These are phyloP conservation scores for Yarrowia divulgata DNA, from an alignment of 805 yeast species.

Conservation along the genomic window DNA sequence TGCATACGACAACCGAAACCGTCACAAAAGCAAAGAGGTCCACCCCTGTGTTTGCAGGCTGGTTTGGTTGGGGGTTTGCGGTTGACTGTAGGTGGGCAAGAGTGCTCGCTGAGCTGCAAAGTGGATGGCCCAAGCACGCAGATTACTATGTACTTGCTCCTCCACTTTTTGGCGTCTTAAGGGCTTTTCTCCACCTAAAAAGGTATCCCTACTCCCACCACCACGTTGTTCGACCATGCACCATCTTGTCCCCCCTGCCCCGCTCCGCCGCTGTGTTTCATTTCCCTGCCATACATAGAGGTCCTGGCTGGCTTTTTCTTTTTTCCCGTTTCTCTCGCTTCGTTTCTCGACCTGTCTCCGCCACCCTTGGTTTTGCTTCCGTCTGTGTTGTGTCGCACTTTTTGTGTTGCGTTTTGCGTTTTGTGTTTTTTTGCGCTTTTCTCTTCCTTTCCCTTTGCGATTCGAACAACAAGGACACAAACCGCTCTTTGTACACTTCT, in stretches of 20 bases:
- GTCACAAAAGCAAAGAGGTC: slow-evolving; percentile 23
- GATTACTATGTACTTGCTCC: neutral
- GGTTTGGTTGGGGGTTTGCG: neutral
- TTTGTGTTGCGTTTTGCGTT: slow-evolving; percentile 4
- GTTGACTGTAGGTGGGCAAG: slow-evolving; percentile 3
- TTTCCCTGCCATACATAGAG: neutral
- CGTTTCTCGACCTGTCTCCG: slow-evolving; percentile 24
- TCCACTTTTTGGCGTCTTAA: neutral
- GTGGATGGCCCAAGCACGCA: too few species aligned
- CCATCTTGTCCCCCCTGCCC: neutral
- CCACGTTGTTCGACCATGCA: neutral
- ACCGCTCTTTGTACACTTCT: slow-evolving; percentile 26
- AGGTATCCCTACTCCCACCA: neutral
- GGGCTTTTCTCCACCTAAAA: slow-evolving; percentile 1
- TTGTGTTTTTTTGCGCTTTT: slow-evolving; percentile 16
- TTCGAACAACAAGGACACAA: slow-evolving; percentile 2
- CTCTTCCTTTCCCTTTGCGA: slow-evolving; percentile 1
- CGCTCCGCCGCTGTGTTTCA: slow-evolving; percentile 16
- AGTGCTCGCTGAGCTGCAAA: neutral
- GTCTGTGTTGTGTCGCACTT: slow-evolving; percentile 3
- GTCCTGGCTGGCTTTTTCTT: neutral
- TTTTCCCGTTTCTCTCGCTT: slow-evolving; percentile 6
- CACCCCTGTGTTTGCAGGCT: slow-evolving; percentile 18
- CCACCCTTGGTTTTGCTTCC: slow-evolving; percentile 17
- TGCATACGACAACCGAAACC: slow-evolving; percentile 33